phyloP scores from a whole-genome alignment of 2,329 filamentous ascomycete species.

The Colletotrichum sp. region DNA sequence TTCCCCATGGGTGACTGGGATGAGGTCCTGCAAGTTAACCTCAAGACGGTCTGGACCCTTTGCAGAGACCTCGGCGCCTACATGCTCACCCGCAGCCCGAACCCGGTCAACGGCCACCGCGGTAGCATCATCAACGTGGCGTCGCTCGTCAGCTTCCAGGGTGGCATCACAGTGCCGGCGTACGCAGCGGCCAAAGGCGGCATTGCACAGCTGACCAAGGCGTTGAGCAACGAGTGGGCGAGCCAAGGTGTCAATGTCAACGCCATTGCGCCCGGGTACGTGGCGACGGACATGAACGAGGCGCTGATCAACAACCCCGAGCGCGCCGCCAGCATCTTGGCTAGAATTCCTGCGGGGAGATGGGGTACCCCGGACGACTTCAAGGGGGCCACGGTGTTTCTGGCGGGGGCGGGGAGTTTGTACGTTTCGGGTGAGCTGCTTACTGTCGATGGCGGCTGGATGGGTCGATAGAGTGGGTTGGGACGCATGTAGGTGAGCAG shows the following conservation, averaged over 20 bases:
- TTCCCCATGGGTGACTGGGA: conserved; percentile 71
- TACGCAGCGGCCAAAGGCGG: conserved; percentile 89
- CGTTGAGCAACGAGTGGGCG: conserved; percentile 85
- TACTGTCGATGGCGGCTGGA: conserved; percentile 90
- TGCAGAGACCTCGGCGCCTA: conserved; percentile 79
- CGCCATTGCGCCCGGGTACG: conserved; percentile 87
- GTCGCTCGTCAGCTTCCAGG: conserved; percentile 81
- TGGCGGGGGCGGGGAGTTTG: conserved; percentile 74
- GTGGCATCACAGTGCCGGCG: conserved; percentile 84
- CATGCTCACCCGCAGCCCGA: conserved; percentile 67
- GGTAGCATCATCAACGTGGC: conserved; percentile 86
- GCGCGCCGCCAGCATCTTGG: conserved; percentile 74
- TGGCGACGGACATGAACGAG: conserved; percentile 92
- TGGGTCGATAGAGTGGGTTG: conserved; percentile 69
- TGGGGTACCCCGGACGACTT: conserved; percentile 90
- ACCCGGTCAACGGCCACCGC: conserved; percentile 53
- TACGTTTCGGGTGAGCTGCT: conserved; percentile 85
- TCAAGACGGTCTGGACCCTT: conserved; percentile 80
- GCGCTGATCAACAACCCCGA: conserved; percentile 76
- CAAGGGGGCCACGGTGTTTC: conserved; percentile 79
- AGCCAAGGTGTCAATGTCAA: conserved; percentile 82
- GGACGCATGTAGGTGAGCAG: neutral
- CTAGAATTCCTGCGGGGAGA: conserved; percentile 80
- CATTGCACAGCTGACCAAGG: conserved; percentile 83
- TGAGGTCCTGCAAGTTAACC: conserved; percentile 79